phyloP scores from a whole-genome alignment of 805 yeast genomes.

The Cyberlindnera maclurae region DNA sequence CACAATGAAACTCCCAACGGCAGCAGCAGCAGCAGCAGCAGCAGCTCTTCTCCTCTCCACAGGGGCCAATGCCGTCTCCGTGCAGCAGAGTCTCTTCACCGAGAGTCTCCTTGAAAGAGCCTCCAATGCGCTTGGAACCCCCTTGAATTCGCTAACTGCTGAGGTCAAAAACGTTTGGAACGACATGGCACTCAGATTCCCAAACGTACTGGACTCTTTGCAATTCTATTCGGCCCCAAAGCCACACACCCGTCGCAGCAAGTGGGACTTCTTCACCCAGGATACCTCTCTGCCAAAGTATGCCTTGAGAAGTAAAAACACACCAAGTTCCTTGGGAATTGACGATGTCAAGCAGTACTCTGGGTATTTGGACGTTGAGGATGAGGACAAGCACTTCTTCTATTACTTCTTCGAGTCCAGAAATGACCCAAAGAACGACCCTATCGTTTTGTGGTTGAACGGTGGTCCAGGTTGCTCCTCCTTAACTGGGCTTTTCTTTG shows the following conservation, averaged over 20 bases:
- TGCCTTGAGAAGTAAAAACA: constrained; percentile 50
- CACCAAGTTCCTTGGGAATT: constrained; percentile 64
- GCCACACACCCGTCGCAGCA: constrained; percentile 24
- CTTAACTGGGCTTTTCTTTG: constrained; percentile 79
- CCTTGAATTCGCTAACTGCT: constrained; percentile 39
- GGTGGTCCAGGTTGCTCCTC: constrained; percentile 97
- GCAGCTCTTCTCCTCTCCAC: constrained; percentile 12
- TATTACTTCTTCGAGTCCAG: constrained; percentile 82
- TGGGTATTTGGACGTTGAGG: constrained; percentile 78
- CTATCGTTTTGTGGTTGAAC: constrained; percentile 81
- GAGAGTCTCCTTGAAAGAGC: constrained; percentile 39
- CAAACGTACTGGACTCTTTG: constrained; percentile 45
- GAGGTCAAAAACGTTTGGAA: constrained; percentile 51
- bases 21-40: constrained; percentile 20
- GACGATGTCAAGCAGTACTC: constrained; percentile 77
- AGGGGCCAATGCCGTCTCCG: constrained; percentile 23
- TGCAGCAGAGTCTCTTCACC: constrained; percentile 27
- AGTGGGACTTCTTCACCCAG: constrained; percentile 34
- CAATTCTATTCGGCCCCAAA: constrained; percentile 45
- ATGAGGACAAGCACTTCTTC: constrained; percentile 84
- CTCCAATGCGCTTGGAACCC: constrained; percentile 43
- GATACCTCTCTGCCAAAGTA: constrained; percentile 38
- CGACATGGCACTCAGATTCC: constrained; percentile 56
- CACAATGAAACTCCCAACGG: constrained; percentile 10
- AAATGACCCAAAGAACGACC: constrained; percentile 82